Evolutionary conservation across 129 eudicot genomes (phyloP).

Genomic region (Lactuca sativa): DNA sequence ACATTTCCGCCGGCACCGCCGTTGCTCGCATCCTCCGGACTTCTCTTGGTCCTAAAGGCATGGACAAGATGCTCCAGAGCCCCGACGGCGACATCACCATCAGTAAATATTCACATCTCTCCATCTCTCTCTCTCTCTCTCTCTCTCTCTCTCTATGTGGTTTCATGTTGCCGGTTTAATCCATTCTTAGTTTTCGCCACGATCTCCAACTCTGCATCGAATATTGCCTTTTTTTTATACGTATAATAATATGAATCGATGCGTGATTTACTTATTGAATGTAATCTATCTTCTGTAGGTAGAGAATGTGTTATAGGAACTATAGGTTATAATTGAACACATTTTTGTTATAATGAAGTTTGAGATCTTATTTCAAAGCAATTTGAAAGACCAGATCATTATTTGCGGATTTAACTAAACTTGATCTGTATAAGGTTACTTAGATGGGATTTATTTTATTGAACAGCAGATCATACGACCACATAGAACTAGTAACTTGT

Average conservation of each 20-base stretch:
- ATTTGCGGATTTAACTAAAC: too few species aligned
- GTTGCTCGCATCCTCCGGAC: slow-evolving; percentile 95
- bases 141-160: neutral
- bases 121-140: neutral
- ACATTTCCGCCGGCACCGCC: slow-evolving; percentile 95
- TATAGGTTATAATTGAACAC: neutral
- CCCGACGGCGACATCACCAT: slow-evolving; percentile 97
- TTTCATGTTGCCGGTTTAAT: neutral
- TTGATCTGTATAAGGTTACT: too few species aligned
- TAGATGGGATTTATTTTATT: too few species aligned
- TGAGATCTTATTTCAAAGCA: neutral
- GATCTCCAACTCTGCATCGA: neutral
- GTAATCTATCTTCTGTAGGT: neutral
- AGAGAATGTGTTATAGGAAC: slow-evolving; percentile 1
- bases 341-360: neutral
- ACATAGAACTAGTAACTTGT: too few species aligned
- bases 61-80: slow-evolving; percentile 98
- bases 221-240: neutral
- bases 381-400: neutral
- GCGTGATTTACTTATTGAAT: neutral
- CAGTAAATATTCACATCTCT: slow-evolving; percentile 38
- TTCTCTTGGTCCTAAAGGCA: slow-evolving; percentile 97
- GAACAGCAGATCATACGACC: too few species aligned
- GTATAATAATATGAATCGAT: neutral
- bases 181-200: neutral